A percentile compares a stretch with the other conserved stretches of the same genome.
phyloP scores from a whole-genome alignment of 768 basidiomycete species.

The Leccinum arenicola region DNA sequence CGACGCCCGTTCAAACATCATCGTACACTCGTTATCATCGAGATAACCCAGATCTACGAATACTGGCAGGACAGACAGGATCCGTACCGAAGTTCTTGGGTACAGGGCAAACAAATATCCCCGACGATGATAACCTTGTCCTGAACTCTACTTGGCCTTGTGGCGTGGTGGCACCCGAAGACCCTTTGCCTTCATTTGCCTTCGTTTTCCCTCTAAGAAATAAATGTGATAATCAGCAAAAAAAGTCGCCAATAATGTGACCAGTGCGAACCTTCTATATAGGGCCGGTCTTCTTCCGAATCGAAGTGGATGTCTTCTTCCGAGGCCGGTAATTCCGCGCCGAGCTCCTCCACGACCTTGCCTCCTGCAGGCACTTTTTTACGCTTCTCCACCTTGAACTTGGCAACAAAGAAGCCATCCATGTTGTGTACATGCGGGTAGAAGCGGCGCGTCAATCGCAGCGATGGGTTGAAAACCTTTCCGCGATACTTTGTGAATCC shows the following conservation, averaged over 20 bases:
- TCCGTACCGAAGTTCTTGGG: background rate
- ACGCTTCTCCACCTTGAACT: slow-evolving; percentile 91
- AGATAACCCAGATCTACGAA: background rate
- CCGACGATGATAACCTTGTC: slow-evolving; percentile 17
- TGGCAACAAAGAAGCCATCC: slow-evolving; percentile 99
- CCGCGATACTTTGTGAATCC: slow-evolving; percentile 91
- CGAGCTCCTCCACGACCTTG: slow-evolving; percentile 20
- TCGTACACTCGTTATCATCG: slow-evolving; percentile 9
- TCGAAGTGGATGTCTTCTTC: slow-evolving; percentile 55
- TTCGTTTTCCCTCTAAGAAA: slow-evolving; percentile 63
- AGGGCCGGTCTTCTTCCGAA: slow-evolving; percentile 70
- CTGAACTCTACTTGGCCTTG: slow-evolving; percentile 27
- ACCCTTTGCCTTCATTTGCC: slow-evolving; percentile 73
- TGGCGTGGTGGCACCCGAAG: slow-evolving; percentile 60
- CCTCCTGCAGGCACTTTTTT: slow-evolving; percentile 43
- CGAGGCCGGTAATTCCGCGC: slow-evolving; percentile 25
- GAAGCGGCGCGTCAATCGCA: slow-evolving; percentile 83
- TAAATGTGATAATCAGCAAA: slow-evolving; percentile 1
- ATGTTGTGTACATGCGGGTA: slow-evolving; percentile 99
- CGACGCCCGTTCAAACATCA: slow-evolving; percentile 1
- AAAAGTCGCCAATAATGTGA: background rate
- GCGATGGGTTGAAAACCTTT: slow-evolving; percentile 78
- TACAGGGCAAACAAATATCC: slow-evolving; percentile 1
- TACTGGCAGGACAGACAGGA: background rate
- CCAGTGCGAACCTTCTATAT: slow-evolving; percentile 69